phyloP scores from a whole-genome alignment of 345 rosid species.

The Murraya koenigii region DNA sequence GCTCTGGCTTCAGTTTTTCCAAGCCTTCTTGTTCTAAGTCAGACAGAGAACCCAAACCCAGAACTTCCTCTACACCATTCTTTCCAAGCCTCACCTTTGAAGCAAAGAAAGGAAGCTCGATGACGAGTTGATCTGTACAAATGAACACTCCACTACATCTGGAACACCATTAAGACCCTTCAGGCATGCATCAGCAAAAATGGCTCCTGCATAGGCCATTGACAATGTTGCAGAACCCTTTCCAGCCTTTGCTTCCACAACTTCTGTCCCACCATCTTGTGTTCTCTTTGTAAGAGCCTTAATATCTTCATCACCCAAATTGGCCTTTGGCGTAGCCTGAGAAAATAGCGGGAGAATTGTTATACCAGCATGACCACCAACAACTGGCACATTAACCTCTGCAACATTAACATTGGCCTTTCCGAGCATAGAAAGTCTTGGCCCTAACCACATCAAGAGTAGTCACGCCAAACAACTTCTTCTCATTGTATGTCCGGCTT shows the following conservation, averaged over 20 bases:
- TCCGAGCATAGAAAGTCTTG: constrained; percentile 77
- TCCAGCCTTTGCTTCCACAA: constrained; percentile 91
- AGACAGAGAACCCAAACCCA: constrained; percentile 72
- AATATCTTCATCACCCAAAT: constrained; percentile 56
- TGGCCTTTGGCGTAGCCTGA: constrained; percentile 81
- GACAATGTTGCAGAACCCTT: constrained; percentile 89
- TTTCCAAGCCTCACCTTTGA: constrained; percentile 82
- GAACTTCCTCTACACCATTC: constrained; percentile 76
- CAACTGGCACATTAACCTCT: constrained; percentile 70
- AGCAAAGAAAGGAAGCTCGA: constrained; percentile 82
- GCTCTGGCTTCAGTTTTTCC: constrained; percentile 68
- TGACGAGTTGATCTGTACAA: constrained; percentile 68
- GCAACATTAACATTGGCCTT: constrained; percentile 62
- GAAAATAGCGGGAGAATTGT: constrained; percentile 74
- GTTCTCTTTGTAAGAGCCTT: constrained; percentile 76
- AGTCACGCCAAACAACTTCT: constrained; percentile 75
- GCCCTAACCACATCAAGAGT: constrained; percentile 86
- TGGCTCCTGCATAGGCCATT: constrained; percentile 92
- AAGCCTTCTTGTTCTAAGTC: constrained; percentile 69
- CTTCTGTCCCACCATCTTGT: constrained; percentile 93
- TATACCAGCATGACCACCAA: constrained; percentile 78
- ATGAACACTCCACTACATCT: constrained; percentile 73
- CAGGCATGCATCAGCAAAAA: constrained; percentile 84
- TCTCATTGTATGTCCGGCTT: constrained; percentile 66
- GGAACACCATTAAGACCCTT: constrained; percentile 85